phyloP scores from a whole-genome alignment of 192 early-diverging fungal genomes.

The Coemansia sp. region DNA sequence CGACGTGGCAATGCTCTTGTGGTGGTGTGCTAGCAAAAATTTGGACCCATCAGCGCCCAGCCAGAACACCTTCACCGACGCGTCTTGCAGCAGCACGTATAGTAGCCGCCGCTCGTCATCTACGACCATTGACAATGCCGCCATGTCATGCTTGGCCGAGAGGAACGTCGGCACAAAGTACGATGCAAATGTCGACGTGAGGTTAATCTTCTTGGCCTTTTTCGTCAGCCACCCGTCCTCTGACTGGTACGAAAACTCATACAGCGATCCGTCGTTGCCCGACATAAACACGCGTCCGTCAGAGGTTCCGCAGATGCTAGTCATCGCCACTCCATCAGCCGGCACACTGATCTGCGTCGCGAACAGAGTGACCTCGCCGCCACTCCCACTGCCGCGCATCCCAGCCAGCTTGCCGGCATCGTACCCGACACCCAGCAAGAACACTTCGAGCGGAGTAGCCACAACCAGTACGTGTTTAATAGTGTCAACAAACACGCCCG shows the following conservation, averaged over 20 bases:
- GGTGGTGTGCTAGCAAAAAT: conserved; percentile 57
- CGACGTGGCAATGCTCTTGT: conserved; percentile 51
- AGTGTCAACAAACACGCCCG: conserved; percentile 78
- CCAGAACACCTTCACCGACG: conserved; percentile 69
- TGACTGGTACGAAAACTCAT: conserved; percentile 85
- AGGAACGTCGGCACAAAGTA: conserved; percentile 74
- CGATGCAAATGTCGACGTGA: conserved; percentile 62
- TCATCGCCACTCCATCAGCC: conserved; percentile 80
- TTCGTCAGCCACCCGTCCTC: conserved; percentile 85
- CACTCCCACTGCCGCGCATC: conserved; percentile 6
- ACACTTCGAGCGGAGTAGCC: conserved; percentile 83
- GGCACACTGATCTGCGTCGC: conserved; percentile 76
- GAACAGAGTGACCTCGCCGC: conserved; percentile 71
- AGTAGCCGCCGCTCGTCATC: conserved; percentile 68
- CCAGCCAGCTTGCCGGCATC: conserved; percentile 22
- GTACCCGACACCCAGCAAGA: conserved; percentile 72
- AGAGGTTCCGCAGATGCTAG: conserved; percentile 70
- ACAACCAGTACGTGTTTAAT: conserved; percentile 84
- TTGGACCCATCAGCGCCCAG: conserved; percentile 59
- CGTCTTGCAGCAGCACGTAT: conserved; percentile 69
- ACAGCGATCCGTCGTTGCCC: conserved; percentile 82
- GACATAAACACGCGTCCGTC: conserved; percentile 89
- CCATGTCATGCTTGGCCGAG: conserved; percentile 33
- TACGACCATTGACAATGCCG: conserved; percentile 64
- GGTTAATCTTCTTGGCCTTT: conserved; percentile 73